These are phyloP conservation scores for Populus euphratica DNA, from an alignment of 345 rosid species.

Conservation along the genomic window DNA sequence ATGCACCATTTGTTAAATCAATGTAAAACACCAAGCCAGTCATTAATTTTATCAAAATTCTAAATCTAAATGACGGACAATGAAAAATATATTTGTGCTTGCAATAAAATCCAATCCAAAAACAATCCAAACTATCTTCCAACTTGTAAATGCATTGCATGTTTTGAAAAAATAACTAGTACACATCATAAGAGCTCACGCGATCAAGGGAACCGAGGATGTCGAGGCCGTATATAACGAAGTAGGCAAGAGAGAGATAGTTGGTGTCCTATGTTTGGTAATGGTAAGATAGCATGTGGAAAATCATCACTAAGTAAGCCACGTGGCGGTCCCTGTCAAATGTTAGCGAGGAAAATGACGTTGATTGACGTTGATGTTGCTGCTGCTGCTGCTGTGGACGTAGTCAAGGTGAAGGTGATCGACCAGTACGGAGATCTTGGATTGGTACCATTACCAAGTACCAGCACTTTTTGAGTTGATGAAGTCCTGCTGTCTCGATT, in stretches of 20 bases:
- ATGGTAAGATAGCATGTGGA: constrained; percentile 57
- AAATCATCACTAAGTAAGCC: constrained; percentile 69
- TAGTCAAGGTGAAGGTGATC: background rate
- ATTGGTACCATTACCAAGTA: too few species aligned
- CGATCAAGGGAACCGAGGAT: constrained; percentile 59
- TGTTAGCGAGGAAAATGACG: constrained; percentile 12
- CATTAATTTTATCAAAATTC: background rate
- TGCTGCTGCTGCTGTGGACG: background rate
- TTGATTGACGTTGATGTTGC: background rate
- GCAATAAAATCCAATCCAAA: background rate
- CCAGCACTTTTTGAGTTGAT: too few species aligned
- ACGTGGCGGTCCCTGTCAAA: constrained; percentile 65
- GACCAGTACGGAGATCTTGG: too few species aligned
- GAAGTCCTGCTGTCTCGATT: background rate
- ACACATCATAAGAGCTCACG: constrained; percentile 26
- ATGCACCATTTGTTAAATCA: background rate
- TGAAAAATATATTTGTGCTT: background rate
- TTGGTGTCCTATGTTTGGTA: constrained; percentile 86
- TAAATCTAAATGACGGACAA: background rate
- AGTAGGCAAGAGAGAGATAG: constrained; percentile 79
- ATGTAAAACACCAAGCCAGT: background rate
- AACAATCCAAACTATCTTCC: background rate
- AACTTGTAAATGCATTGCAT: background rate
- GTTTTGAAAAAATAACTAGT: background rate
- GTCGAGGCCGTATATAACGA: constrained; percentile 76